A percentile compares a stretch with the other conserved stretches of the same genome.
These are phyloP conservation scores for Colletotrichum tropicicola DNA, from an alignment of 2,329 filamentous ascomycete genomes.

Conservation along the genomic window DNA sequence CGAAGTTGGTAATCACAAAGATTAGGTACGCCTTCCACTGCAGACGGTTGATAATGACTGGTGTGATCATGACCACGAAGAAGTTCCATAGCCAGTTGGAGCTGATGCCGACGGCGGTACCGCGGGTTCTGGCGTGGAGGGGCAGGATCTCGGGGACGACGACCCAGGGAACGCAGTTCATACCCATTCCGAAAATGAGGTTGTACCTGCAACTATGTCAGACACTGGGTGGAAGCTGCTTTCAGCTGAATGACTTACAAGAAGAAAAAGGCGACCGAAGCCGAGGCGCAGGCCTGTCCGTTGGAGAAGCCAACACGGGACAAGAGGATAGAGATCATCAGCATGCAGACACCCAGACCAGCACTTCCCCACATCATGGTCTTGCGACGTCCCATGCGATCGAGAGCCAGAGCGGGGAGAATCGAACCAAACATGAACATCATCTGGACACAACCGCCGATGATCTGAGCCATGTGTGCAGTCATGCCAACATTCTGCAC, in stretches of 20 bases:
- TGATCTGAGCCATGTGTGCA: conserved; percentile 39
- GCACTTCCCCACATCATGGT: conserved; percentile 52
- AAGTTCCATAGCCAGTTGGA: conserved; percentile 49
- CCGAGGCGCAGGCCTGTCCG: conserved; percentile 31
- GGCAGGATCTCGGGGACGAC: conserved; percentile 47
- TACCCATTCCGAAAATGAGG: conserved; percentile 35
- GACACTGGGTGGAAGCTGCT: neutral
- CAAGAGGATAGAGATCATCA: conserved; percentile 46
- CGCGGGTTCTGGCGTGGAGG: conserved; percentile 41
- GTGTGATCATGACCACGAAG: conserved; percentile 59
- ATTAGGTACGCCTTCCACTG: conserved; percentile 62
- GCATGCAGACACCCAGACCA: conserved; percentile 44
- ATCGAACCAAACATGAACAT: conserved; percentile 49
- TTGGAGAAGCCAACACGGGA: conserved; percentile 30
- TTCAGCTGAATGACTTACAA: conserved; percentile 29
- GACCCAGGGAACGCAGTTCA: conserved; percentile 47
- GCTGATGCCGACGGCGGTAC: conserved; percentile 41
- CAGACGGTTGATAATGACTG: conserved; percentile 54
- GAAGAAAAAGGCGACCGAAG: conserved; percentile 48
- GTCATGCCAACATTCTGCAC: conserved; percentile 43
- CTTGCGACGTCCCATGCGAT: conserved; percentile 48
- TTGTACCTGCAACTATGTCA: conserved; percentile 35
- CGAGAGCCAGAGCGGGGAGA: conserved; percentile 43
- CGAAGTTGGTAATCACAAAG: conserved; percentile 58
- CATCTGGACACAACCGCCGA: conserved; percentile 46